Base-by-base conservation (phyloP, 352 stramenopile genomes). In the Phytophthora capsici region DNA sequence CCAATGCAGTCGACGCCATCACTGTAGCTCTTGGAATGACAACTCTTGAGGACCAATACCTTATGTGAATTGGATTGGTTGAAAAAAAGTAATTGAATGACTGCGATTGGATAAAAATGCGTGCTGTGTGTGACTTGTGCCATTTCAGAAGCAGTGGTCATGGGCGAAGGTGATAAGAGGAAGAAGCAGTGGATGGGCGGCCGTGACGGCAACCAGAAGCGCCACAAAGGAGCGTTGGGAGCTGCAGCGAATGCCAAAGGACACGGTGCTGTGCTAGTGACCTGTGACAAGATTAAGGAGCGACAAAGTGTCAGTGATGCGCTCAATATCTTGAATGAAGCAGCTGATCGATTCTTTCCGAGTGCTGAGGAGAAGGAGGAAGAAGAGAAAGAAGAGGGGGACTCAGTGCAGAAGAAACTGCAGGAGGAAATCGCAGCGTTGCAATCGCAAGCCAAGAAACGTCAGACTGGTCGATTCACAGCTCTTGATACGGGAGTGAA, bases 221-320 rank as follows among this genome's bases (percentile, higher is more conserved):
- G 83, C 38, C 78, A 90, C 57, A 88, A 91, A 43, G 80, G 82
- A 25, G 57, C 71, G 14, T 41, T 86, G 17, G 66, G 56, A 3
- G 60, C 73, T 26, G 84, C 84, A 1, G 69, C 78, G 2, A 87
- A 69, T 45, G 85, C 82, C 19, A 91, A 91, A 58, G 81, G 81
- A 28, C 78, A 65, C 12, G 75, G 73, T 8, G 85, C 71, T 48
- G 71, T 93, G 23, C 66, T 93, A 7, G 78, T 93, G 38, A 93
- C 82, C 25, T 93, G 85, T 48, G 85, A 93, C 52, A 85, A 82
- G 60, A 91, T 75, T 17, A 91, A 90, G 58, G 85, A 93, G 66
- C 78, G 81, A 37, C 85, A 89, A 66, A 86, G 77, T 50, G 82
- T 91, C 34, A 71, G 75, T 12, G 83, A 93, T 44, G 81, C 83